phyloP scores from a whole-genome alignment of 352 stramenopile genomes.

The Pythium brachiatum region DNA sequence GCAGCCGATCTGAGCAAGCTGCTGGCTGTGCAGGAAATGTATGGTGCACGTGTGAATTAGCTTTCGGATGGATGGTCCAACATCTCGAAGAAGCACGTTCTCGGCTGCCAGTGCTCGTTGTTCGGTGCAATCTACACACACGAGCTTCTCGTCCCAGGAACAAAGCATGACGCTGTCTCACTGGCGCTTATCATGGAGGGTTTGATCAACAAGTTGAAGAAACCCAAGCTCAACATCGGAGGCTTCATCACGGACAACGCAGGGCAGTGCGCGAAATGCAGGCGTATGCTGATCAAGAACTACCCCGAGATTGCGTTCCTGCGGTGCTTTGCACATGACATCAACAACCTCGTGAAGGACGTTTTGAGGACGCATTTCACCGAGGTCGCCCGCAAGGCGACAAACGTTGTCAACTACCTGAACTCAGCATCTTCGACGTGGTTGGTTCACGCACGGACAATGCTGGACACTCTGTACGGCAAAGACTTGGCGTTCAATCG shows the following conservation, averaged over 20 bases:
- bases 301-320: background rate
- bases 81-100: conserved; percentile 7
- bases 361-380: background rate
- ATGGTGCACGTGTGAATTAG: background rate
- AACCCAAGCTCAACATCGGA: background rate
- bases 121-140: background rate
- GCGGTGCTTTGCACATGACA: conserved; percentile 6
- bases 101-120: background rate
- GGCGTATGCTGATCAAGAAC: background rate
- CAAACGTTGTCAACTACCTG: background rate
- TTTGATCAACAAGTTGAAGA: background rate
- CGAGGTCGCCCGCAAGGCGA: background rate
- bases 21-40: background rate
- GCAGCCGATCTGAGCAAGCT: no score
- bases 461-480: background rate
- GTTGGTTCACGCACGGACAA: background rate
- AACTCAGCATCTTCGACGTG: conserved; percentile 6
- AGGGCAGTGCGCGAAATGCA: background rate
- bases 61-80: background rate
- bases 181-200: background rate
- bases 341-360: conserved; percentile 10
- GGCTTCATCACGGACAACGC: conserved; percentile 5
- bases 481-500: background rate
- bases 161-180: background rate
- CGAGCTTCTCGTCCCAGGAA: background rate